Percentiles rank a stretch among this genome's conserved stretches.
phyloP scores from a whole-genome alignment of 2,329 filamentous ascomycete species.

The Polytolypa hystricis region DNA sequence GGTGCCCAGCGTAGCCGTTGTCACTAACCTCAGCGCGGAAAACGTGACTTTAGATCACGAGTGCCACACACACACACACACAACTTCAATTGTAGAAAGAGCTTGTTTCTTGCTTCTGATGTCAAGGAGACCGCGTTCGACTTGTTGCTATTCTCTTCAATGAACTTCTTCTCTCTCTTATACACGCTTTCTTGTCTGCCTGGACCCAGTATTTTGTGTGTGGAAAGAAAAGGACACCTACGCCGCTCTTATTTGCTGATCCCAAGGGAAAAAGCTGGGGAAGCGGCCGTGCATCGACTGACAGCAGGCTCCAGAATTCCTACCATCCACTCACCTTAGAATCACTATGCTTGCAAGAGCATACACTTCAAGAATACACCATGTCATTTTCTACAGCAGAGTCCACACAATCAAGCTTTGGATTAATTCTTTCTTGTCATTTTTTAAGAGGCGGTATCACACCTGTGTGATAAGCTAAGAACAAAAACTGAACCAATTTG shows the following conservation, averaged over 20 bases:
- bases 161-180: not conserved
- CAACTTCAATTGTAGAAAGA: no score
- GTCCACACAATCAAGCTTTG: no score
- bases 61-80: no score
- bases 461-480: no score
- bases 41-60: constrained; percentile 7
- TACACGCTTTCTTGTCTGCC: constrained; percentile 3
- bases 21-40: constrained; percentile 18
- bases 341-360: no score
- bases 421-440: no score
- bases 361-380: no score
- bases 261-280: not conserved
- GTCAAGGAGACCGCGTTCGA: not conserved
- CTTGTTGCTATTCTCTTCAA: no score
- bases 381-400: no score
- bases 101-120: not conserved
- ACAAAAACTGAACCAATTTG: no score
- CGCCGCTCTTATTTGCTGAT: not conserved
- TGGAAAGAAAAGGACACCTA: constrained; percentile 5
- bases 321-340: no score
- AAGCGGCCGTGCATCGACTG: not conserved
- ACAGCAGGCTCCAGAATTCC: constrained; percentile 6
- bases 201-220: not conserved
- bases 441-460: no score
- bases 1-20: constrained; percentile 28